Conservation (phyloP, 1,284 basidiomycete species). For the Heterobasidion parviporum region DNA sequence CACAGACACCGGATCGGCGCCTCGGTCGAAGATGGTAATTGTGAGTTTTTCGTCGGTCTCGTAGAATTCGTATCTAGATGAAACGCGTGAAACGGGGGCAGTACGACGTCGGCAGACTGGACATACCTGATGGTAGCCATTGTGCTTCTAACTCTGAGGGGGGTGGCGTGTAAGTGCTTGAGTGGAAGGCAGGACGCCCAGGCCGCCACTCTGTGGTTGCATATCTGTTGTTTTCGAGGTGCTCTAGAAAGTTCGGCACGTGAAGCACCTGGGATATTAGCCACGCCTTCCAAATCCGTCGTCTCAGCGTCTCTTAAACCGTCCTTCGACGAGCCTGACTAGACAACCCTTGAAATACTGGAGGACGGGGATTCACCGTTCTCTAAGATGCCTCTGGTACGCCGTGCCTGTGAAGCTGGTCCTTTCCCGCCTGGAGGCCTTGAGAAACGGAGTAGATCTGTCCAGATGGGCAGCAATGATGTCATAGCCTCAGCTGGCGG, state of each 20-base stretch:
- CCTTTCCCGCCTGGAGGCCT: no score
- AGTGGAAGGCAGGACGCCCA: background rate
- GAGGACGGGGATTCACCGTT: no score
- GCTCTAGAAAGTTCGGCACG: conserved; percentile 11
- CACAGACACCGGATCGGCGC: conserved; percentile 59
- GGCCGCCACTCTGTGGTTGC: no score
- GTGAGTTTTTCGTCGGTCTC: conserved; percentile 73
- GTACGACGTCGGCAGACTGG: background rate
- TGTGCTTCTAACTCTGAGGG: background rate
- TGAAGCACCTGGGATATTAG: background rate
- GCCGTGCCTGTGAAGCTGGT: no score
- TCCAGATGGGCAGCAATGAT: background rate
- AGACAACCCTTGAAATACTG: background rate
- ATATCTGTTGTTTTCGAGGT: no score
- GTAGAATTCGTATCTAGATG: conserved; percentile 77
- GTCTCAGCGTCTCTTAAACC: background rate
- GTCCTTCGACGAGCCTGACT: background rate
- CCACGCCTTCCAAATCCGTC: background rate
- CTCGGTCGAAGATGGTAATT: conserved; percentile 74
- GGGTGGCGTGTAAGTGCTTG: background rate
- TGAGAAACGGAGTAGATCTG: no score
- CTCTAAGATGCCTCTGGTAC: no score
- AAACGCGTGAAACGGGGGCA: background rate
- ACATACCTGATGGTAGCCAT: conserved; percentile 11
- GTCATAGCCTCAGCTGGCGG: background rate